Base-by-base conservation (phyloP, 306 rosid genomes). In the Cicer cuneatum region DNA sequence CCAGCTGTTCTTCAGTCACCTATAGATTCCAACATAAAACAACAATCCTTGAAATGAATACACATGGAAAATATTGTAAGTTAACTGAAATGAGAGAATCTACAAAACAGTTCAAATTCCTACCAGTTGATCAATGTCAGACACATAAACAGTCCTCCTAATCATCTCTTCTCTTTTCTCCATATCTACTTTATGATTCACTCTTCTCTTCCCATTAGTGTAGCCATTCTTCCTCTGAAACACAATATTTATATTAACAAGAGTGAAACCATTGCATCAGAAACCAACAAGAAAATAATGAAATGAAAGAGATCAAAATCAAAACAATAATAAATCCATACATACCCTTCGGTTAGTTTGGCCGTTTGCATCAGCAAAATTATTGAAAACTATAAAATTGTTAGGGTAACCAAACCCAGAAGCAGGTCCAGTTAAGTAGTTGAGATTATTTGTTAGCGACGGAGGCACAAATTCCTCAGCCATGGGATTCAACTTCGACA, bases 1-100 rank as follows among this genome's bases (percentile, higher is more conserved):
- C 99, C 69, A 94, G 89, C 79, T 90, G 95, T 86, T 94, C 98
- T 87, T 94, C 99, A 10, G 99, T 94, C 49, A 94, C 99, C 99
- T 94, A 24, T 24, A 72, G 15, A 75, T 7, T 33, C 41, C 72
- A 66, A 83, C 66, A 81, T 24, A 53, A 60, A 82, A 66, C 63
- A 79, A 74, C 42, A 24, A 51, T 71, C 40, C 49, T 54, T 65
- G 58, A 69, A 69, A 69, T 76, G n/a, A 51, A 48, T 48, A 58
- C 76, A 78, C 58, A 65, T 19, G 19, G 65, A 40, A 73, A 52
- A 33, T 60, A 46, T 48, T 56, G 56, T 58, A 72, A 24, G 35
- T 6, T 10, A 69, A 15, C 16, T 11, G 12, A 51, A 75, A 65
- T 65, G 8, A 49, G 71, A 41, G 39, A 71, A 75, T 61, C 52